Evolutionary conservation across 345 rosid species (phyloP), one percentile per base, ranked within the genome.

Genomic region (Combretum micranthum): DNA sequence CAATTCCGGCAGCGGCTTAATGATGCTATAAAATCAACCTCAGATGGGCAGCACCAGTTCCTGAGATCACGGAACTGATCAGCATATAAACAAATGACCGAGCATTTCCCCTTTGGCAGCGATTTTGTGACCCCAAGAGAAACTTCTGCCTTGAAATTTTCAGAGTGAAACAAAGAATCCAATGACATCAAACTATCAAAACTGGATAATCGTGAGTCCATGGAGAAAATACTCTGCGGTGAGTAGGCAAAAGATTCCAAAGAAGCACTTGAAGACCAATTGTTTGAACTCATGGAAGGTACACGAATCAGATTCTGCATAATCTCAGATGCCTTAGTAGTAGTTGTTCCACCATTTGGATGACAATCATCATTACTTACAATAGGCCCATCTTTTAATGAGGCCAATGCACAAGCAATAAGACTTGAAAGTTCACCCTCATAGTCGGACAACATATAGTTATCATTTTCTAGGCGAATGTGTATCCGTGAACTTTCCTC

Each of bases 351-450:
- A 57, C 59, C 67, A 9, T 74, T 81, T 62, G 22, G 75, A 53
- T 57, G 52, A 9, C 64, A 60, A 55, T 75, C 85, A 15, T 67
- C 81, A 47, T 60, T 44, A 16, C 67, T 39, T 56, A 69, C 45
- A 19, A 66, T 48, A 46, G 79, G 62, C 32, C 45, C 39, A 59
- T 76, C 78, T 69, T 79, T 75, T 68, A 82, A 53, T 66, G 75
- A 71, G 44, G 86, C 77, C 72, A 93, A 66, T 10, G 95, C 95
- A 52, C 96, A 93, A 63, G 97, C 95, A 63, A 93, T 93, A 52
- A 89, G 60, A 69, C 97, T 93, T 12, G 99, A 89, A 65, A 90
- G 77, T 70, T 93, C 99, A 51, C 84, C 90, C 59, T 93, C 99
- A 62, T 76, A 81, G 70, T 89, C 97, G 12, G 92, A 85, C 65